A percentile compares a stretch with the other conserved stretches of the same genome.
These are phyloP conservation scores for Coemansia sp. DNA, from an alignment of 192 early-diverging fungal species.

Conservation along the genomic window DNA sequence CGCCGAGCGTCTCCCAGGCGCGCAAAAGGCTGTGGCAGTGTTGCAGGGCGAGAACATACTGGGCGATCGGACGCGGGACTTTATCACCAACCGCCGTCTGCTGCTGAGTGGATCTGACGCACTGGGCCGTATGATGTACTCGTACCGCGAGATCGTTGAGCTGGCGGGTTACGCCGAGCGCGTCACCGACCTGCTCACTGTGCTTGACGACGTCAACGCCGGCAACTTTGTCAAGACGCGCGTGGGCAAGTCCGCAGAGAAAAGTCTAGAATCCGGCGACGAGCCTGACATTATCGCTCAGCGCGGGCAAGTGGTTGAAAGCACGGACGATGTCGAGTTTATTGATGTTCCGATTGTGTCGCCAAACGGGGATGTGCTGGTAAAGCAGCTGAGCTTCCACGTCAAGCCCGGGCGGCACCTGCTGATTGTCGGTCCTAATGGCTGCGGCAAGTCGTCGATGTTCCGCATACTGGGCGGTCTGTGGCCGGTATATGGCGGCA, in stretches of 20 bases:
- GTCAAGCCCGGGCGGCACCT: slow-evolving; percentile 88
- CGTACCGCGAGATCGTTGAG: slow-evolving; percentile 92
- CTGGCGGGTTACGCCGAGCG: slow-evolving; percentile 92
- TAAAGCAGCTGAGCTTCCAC: slow-evolving; percentile 79
- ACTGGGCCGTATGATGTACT: slow-evolving; percentile 83
- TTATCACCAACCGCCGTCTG: slow-evolving; percentile 73
- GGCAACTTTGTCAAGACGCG: slow-evolving; percentile 75
- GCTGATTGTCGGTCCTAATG: slow-evolving; percentile 92
- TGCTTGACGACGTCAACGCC: slow-evolving; percentile 81
- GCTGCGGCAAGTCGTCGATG: slow-evolving; percentile 89
- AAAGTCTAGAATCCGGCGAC: neutral
- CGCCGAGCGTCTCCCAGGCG: slow-evolving; percentile 45
- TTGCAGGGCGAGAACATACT: slow-evolving; percentile 7
- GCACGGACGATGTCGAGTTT: slow-evolving; percentile 78
- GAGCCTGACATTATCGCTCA: slow-evolving; percentile 51
- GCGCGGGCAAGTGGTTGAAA: slow-evolving; percentile 65
- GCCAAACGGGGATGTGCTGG: slow-evolving; percentile 91
- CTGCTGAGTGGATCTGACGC: slow-evolving; percentile 75
- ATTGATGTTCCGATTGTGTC: slow-evolving; percentile 88
- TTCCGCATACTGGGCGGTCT: slow-evolving; percentile 95
- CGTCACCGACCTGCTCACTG: slow-evolving; percentile 78
- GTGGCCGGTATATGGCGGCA: slow-evolving; percentile 92
- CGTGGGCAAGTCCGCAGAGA: slow-evolving; percentile 30
- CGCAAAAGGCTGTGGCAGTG: slow-evolving; percentile 1
- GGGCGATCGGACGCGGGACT: slow-evolving; percentile 53